Conservation (phyloP, 495 filamentous ascomycete species). For the Trichocladium antarcticum region DNA sequence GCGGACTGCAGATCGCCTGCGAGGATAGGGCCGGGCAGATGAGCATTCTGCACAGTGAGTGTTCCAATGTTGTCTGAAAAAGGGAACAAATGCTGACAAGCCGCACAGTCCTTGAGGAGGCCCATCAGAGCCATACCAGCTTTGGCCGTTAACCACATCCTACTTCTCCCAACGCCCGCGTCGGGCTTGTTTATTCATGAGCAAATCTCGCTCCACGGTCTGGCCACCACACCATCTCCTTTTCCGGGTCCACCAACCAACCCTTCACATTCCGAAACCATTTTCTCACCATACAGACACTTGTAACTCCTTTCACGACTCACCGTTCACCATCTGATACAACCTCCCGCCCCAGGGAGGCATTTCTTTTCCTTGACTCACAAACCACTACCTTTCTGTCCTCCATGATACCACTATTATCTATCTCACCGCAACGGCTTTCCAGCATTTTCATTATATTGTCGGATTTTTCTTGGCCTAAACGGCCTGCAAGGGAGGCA, state of each 20-base stretch:
- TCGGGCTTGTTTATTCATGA: background rate
- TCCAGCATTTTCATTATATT: constrained; percentile 5
- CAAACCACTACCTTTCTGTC: background rate
- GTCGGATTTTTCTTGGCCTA: background rate
- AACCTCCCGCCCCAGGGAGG: background rate
- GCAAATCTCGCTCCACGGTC: background rate
- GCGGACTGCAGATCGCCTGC: constrained; percentile 74
- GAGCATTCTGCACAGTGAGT: constrained; percentile 55
- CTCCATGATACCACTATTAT: constrained; percentile 5
- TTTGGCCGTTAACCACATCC: background rate
- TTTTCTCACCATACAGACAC: constrained; percentile 1
- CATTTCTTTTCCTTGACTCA: background rate
- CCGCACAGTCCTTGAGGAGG: constrained; percentile 5
- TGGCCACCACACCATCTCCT: constrained; percentile 3
- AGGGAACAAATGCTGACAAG: background rate
- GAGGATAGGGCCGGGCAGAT: constrained; percentile 64
- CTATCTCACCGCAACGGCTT: constrained; percentile 5
- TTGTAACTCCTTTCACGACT: background rate
- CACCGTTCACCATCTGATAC: background rate
- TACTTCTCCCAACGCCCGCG: background rate
- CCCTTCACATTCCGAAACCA: background rate
- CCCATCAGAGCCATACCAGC: constrained; percentile 4
- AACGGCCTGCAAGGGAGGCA: too few relatives aligned
- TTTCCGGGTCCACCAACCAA: background rate
- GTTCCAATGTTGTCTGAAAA: background rate